phyloP scores from a whole-genome alignment of 1,139 yeast species.

The Suhomyces ambrosiae region DNA sequence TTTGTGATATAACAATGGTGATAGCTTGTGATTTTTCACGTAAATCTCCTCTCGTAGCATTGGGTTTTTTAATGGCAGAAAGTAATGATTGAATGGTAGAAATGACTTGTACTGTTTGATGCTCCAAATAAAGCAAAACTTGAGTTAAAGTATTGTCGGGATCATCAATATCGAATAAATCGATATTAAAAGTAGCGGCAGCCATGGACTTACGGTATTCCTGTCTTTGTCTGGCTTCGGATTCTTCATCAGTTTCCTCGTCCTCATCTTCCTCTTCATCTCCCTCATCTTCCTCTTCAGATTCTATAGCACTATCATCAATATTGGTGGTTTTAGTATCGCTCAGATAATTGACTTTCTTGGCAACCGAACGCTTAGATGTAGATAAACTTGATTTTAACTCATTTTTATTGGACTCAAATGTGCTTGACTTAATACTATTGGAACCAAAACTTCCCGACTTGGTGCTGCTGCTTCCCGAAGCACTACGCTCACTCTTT shows the following conservation, averaged over 20 bases:
- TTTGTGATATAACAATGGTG: slow-evolving; percentile 73
- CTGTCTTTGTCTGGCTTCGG: slow-evolving; percentile 47
- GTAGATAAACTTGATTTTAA: slow-evolving; percentile 13
- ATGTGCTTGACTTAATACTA: slow-evolving; percentile 1
- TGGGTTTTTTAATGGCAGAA: slow-evolving; percentile 73
- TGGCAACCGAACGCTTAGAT: slow-evolving; percentile 2
- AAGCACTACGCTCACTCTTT: background rate
- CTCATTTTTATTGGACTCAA: slow-evolving; percentile 3
- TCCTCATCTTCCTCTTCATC: slow-evolving; percentile 22
- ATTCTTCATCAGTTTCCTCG: slow-evolving; percentile 24
- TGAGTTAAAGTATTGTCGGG: slow-evolving; percentile 89
- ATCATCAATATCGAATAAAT: slow-evolving; percentile 76
- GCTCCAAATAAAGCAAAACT: slow-evolving; percentile 82
- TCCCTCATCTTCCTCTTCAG: slow-evolving; percentile 16
- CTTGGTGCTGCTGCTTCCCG: background rate
- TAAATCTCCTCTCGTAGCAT: slow-evolving; percentile 74
- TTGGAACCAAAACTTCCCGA: slow-evolving; percentile 3
- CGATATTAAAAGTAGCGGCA: slow-evolving; percentile 63
- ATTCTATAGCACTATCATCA: slow-evolving; percentile 11
- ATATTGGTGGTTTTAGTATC: slow-evolving; percentile 13
- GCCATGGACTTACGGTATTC: slow-evolving; percentile 55
- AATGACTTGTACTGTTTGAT: slow-evolving; percentile 90
- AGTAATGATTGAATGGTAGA: slow-evolving; percentile 84
- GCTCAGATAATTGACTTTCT: slow-evolving; percentile 20
- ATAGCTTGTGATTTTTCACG: slow-evolving; percentile 74